Percentiles rank a stretch among this genome's conserved stretches.
phyloP scores from a whole-genome alignment of 257 asterid species.

The Henckelia pumila region DNA sequence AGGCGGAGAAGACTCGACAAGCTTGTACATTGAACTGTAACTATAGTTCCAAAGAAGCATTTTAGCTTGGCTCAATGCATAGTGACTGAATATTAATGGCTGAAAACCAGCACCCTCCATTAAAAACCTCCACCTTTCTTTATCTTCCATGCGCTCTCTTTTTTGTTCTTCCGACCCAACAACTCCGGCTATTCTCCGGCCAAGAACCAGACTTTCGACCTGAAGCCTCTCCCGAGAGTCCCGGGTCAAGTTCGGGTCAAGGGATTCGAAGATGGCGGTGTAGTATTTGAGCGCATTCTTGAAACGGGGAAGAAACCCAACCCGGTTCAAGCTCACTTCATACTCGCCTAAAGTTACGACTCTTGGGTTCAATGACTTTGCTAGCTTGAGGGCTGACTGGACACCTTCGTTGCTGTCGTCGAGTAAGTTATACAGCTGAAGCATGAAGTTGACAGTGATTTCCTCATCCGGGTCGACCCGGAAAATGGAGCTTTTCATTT shows the following conservation, averaged over 20 bases:
- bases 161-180: conserved; percentile 55
- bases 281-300: conserved; percentile 69
- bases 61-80: conserved; percentile 84
- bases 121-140: conserved; percentile 66
- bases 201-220: conserved; percentile 62
- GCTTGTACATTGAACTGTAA: conserved; percentile 58
- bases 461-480: conserved; percentile 66
- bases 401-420: conserved; percentile 58
- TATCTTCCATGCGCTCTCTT: conserved; percentile 75
- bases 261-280: conserved; percentile 73
- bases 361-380: conserved; percentile 66
- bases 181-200: conserved; percentile 62
- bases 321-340: conserved; percentile 67
- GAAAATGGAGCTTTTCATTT: conserved; percentile 49
- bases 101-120: conserved; percentile 85
- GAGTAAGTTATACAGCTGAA: conserved; percentile 67
- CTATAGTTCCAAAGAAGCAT: conserved; percentile 81
- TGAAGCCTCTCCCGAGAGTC: conserved; percentile 69
- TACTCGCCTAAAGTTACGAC: conserved; percentile 87
- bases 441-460: conserved; percentile 81
- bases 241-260: conserved; percentile 64
- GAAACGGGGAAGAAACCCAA: conserved; percentile 62
- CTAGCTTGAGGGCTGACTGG: conserved; percentile 59
- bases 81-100: conserved; percentile 70
- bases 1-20: conserved; percentile 65